Conservation (phyloP, 306 rosid species). For the Prunus campanulata region DNA sequence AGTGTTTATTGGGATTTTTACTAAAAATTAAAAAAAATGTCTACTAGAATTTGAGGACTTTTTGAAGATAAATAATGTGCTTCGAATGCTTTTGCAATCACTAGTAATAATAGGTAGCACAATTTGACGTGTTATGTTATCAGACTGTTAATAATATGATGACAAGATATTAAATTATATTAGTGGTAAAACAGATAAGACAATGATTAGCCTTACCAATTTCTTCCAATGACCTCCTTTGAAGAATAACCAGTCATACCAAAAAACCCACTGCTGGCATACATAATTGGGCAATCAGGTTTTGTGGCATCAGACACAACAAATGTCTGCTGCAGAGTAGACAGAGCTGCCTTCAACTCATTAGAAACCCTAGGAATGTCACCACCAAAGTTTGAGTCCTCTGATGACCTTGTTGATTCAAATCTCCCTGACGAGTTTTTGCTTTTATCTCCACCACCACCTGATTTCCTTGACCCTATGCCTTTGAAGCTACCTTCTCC, state of each 20-base stretch:
- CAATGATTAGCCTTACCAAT: slow-evolving; percentile 59
- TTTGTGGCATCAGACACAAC: slow-evolving; percentile 93
- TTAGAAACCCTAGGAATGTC: slow-evolving; percentile 69
- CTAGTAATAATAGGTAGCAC: not conserved
- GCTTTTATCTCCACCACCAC: slow-evolving; percentile 32
- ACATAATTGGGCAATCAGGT: slow-evolving; percentile 88
- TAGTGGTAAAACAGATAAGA: not conserved
- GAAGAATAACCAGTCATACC: slow-evolving; percentile 83
- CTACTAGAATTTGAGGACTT: not conserved
- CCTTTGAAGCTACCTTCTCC: slow-evolving; percentile 44
- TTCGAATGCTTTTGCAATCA: not conserved
- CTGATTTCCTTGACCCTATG: slow-evolving; percentile 23
- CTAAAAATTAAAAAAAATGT: not conserved
- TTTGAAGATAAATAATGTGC: not conserved
- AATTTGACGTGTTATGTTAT: not conserved
- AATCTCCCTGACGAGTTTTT: slow-evolving; percentile 47
- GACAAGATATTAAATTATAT: too few species aligned
- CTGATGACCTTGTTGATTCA: slow-evolving; percentile 51
- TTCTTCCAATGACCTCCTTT: slow-evolving; percentile 83
- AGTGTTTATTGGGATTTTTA: too few species aligned
- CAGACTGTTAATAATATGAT: not conserved
- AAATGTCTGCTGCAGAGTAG: slow-evolving; percentile 73
- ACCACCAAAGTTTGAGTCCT: slow-evolving; percentile 42
- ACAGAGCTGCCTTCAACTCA: slow-evolving; percentile 72
- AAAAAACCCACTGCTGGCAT: slow-evolving; percentile 82